A percentile compares a stretch with the other conserved stretches of the same genome.
These are phyloP conservation scores for Leptographium flavum DNA, from an alignment of 2,329 filamentous ascomycete genomes.

Conservation along the genomic window DNA sequence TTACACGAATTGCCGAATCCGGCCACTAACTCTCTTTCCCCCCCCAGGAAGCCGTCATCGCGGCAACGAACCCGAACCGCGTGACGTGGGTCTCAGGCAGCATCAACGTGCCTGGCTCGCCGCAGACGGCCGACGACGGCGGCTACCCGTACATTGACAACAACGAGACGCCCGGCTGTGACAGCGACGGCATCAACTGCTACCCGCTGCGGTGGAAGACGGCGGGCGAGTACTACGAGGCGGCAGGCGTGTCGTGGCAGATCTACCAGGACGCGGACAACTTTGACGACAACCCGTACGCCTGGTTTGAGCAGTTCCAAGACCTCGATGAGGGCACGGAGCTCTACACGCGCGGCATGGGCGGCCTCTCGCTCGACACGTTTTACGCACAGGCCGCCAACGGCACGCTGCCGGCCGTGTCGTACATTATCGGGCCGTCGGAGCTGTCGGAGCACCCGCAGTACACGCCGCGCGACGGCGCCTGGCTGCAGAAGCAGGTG, in stretches of 20 bases:
- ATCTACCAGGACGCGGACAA: slow-evolving; percentile 29
- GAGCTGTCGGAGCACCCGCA: slow-evolving; percentile 40
- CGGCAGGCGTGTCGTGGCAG: slow-evolving; percentile 27
- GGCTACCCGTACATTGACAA: slow-evolving; percentile 35
- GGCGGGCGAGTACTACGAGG: slow-evolving; percentile 25
- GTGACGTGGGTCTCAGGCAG: slow-evolving; percentile 35
- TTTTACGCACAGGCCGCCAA: slow-evolving; percentile 31
- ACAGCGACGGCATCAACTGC: slow-evolving; percentile 23
- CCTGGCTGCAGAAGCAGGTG: slow-evolving; percentile 38
- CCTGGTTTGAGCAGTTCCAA: slow-evolving; percentile 32
- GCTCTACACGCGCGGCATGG: slow-evolving; percentile 24
- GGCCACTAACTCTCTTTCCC: too few relatives aligned
- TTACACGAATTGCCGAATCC: too few relatives aligned
- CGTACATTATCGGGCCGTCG: slow-evolving; percentile 30
- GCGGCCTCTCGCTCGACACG: slow-evolving; percentile 24
- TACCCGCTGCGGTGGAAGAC: slow-evolving; percentile 33
- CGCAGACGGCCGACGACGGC: slow-evolving; percentile 25
- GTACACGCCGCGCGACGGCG: slow-evolving; percentile 37
- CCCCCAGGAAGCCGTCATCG: slow-evolving; percentile 26
- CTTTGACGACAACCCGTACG: slow-evolving; percentile 32
- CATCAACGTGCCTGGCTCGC: slow-evolving; percentile 34
- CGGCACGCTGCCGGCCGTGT: slow-evolving; percentile 29
- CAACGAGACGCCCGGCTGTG: slow-evolving; percentile 31
- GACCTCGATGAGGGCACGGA: slow-evolving; percentile 20
- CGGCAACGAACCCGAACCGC: slow-evolving; percentile 37